Conservation (phyloP, 306 rosid genomes). For the Abrus pulchellus region DNA sequence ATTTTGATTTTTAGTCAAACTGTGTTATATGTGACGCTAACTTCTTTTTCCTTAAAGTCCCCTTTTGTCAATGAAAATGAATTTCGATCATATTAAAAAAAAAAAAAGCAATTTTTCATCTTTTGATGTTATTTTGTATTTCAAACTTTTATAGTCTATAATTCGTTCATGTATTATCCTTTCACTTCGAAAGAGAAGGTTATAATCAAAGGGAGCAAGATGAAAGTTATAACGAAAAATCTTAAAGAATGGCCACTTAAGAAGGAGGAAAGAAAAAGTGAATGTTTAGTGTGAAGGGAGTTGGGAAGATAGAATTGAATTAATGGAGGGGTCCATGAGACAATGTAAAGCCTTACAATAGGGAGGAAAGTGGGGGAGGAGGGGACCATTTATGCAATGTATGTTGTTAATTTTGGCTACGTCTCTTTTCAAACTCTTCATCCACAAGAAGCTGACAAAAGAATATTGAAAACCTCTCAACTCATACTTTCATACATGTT, state of each 20-base stretch:
- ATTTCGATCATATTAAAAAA: not conserved
- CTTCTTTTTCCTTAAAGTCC: not conserved
- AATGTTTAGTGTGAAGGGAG: not conserved
- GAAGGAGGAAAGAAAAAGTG: not conserved
- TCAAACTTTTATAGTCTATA: not conserved
- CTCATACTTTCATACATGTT: not conserved
- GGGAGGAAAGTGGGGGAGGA: constrained; percentile 46
- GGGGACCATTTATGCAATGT: constrained; percentile 59
- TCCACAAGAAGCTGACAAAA: constrained; percentile 1
- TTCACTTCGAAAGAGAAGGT: not conserved
- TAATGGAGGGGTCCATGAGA: constrained; percentile 55
- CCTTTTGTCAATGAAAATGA: not conserved
- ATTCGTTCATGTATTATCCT: not conserved
- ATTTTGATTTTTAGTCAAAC: not conserved
- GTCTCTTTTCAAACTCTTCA: constrained; percentile 30
- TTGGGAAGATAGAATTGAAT: constrained; percentile 16
- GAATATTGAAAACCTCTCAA: not conserved
- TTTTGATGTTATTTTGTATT: not conserved
- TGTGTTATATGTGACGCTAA: not conserved
- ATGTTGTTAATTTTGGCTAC: constrained; percentile 1
- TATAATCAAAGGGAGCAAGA: constrained; percentile 26
- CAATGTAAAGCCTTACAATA: constrained; percentile 47
- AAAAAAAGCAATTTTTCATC: not conserved
- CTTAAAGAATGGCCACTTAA: constrained; percentile 32
- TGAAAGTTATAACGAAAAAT: constrained; percentile 26